Evolutionary conservation across 805 yeast species (phyloP).

Genomic region (Cephaloascus albidus): DNA sequence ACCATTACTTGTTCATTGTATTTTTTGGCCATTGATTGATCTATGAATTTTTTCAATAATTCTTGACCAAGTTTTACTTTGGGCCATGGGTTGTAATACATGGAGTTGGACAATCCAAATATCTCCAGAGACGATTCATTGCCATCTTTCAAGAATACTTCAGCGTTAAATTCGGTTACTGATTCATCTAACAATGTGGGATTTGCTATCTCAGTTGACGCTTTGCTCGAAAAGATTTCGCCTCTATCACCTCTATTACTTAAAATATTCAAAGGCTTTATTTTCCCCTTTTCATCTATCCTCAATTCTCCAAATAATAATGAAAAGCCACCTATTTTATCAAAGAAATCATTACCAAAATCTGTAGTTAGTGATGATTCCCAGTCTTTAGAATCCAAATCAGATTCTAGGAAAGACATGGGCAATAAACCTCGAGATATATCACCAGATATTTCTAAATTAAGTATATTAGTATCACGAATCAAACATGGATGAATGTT

Average conservation of each 20-base stretch:
- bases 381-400: constrained; percentile 34
- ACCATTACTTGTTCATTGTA: constrained; percentile 31
- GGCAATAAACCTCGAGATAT: constrained; percentile 49
- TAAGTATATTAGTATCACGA: no score
- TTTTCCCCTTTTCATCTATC: constrained; percentile 11
- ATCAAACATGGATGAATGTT: no score
- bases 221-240: not conserved
- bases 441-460: constrained; percentile 14
- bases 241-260: constrained; percentile 38
- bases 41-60: constrained; percentile 13
- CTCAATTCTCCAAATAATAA: constrained; percentile 44
- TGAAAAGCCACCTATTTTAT: constrained; percentile 53
- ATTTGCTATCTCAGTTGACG: not conserved
- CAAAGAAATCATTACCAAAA: constrained; percentile 14
- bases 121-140: no score
- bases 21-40: constrained; percentile 6
- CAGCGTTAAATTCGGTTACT: not conserved
- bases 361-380: constrained; percentile 14
- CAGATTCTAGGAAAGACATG: constrained; percentile 28
- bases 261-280: constrained; percentile 31
- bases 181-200: not conserved
- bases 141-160: no score
- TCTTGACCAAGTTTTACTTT: constrained; percentile 49
- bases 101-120: constrained; percentile 61
- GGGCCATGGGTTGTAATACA: constrained; percentile 64